Conservation (phyloP, 208 protist genomes). For the Borovskyia barvae region DNA sequence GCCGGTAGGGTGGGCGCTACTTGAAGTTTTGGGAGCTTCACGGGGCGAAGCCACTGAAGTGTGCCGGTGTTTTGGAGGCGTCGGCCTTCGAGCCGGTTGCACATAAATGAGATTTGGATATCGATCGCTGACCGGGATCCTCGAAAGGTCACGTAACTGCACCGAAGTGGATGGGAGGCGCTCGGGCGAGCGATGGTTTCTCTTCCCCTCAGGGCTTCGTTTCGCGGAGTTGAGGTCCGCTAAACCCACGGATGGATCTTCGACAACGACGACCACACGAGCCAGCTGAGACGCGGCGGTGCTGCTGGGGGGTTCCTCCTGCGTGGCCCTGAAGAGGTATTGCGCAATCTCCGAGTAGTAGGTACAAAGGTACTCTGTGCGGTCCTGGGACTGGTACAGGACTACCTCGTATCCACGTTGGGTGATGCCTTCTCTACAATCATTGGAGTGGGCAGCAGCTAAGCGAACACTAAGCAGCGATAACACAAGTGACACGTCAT, state of each 20-base stretch:
- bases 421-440: too few relatives aligned
- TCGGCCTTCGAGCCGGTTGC: too few relatives aligned
- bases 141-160: neutral
- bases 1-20: too few relatives aligned
- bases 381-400: slow-evolving; percentile 13
- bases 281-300: neutral
- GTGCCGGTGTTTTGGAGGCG: too few relatives aligned
- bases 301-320: neutral
- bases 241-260: slow-evolving; percentile 14
- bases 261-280: slow-evolving; percentile 20
- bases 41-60: too few relatives aligned
- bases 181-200: too few relatives aligned
- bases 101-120: slow-evolving; percentile 16
- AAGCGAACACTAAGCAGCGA: slow-evolving; percentile 30
- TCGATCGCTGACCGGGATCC: slow-evolving; percentile 17
- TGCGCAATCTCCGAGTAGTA: slow-evolving; percentile 35
- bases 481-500: slow-evolving; percentile 41
- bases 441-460: slow-evolving; percentile 7
- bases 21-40: too few relatives aligned
- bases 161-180: neutral
- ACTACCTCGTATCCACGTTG: neutral
- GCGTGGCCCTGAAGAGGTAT: slow-evolving; percentile 6
- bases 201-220: too few relatives aligned
- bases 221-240: too few relatives aligned
- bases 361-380: neutral